Base-by-base conservation (phyloP, 202 grass and related monocot species). In the Dendrocalamus latiflorus region DNA sequence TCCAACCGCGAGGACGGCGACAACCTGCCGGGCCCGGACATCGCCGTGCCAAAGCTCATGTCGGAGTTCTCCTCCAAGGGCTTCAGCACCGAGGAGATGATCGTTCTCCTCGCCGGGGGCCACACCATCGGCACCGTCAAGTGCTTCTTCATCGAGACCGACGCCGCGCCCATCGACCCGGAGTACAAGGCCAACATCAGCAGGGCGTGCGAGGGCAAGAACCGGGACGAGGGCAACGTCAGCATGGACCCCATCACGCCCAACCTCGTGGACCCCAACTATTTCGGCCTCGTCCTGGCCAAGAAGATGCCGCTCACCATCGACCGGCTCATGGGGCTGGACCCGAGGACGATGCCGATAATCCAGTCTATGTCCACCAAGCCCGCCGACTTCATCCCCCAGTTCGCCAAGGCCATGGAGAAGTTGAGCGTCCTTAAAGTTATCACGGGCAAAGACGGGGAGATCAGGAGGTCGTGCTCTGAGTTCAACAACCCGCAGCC, bases 61-160 rank as follows among this genome's bases (percentile, higher is more conserved):
- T 14, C 26, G 1, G 1, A 79, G 4, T 95, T 92, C 88, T 13
- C 68, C 50, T 4, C 45, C 14, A 83, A 64, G 34, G 86, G 86
- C 6, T 91, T 97, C 69, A 70, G 3, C 10, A 3, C 22, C 8
- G 81, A 84, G 21, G 94, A 97, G 65, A 62, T 91, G 88, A 5
- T 91, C n/a, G 20, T 42, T 9, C 88, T 97, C 48, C 20, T 79
- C 44, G 88, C 73, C 37, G 94, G 91, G 16, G 94, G 92, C 54
- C 94, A 97, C 90, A 86, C 81, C 83, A 78, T 94, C 49, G 94
- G 94, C 68, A 75, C 47, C 14, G 89, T 76, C 33, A 77, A 85
- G 70, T 94, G 94, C 86, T 65, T n/a, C n/a, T n/a, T n/a, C n/a
- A n/a, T n/a, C n/a, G n/a, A n/a, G n/a, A n/a, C n/a, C n/a, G n/a